A percentile compares a stretch with the other conserved stretches of the same genome.
phyloP scores from a whole-genome alignment of 768 basidiomycete genomes.

The Xerocomus brunneocitrinus region DNA sequence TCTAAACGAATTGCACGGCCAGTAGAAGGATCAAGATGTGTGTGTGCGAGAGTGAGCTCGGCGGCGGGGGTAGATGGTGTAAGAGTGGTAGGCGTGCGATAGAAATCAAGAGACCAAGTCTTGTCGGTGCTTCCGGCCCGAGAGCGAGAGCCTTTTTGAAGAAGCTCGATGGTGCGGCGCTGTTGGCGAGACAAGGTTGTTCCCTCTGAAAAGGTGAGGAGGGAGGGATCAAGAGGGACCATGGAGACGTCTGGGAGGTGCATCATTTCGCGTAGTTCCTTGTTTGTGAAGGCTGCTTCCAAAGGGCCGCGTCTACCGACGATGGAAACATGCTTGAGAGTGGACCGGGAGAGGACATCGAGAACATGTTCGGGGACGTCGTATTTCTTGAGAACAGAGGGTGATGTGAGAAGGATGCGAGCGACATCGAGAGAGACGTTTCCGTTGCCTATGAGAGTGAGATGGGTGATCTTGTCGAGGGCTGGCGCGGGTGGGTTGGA shows the following conservation, averaged over 20 bases:
- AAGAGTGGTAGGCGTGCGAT: constrained; percentile 61
- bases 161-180: constrained; percentile 58
- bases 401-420: constrained; percentile 76
- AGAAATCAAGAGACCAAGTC: constrained; percentile 82
- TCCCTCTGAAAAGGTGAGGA: constrained; percentile 37
- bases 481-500: constrained; percentile 56
- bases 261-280: constrained; percentile 87
- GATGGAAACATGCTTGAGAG: constrained; percentile 74
- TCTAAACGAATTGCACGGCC: constrained; percentile 53
- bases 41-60: constrained; percentile 57
- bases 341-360: constrained; percentile 54
- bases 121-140: constrained; percentile 47
- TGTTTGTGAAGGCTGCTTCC: constrained; percentile 87
- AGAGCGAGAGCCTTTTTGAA: constrained; percentile 58
- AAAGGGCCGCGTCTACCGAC: constrained; percentile 83
- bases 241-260: constrained; percentile 59
- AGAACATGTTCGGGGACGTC: constrained; percentile 79
- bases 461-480: constrained; percentile 61
- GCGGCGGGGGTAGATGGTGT: constrained; percentile 25
- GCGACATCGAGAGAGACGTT: constrained; percentile 94
- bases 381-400: constrained; percentile 56
- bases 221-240: constrained; percentile 49
- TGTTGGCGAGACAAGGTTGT: constrained; percentile 55
- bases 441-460: constrained; percentile 88
- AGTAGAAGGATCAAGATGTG: constrained; percentile 46